phyloP scores from a whole-genome alignment of 345 rosid species.

The Gossypium rotundifolium region DNA sequence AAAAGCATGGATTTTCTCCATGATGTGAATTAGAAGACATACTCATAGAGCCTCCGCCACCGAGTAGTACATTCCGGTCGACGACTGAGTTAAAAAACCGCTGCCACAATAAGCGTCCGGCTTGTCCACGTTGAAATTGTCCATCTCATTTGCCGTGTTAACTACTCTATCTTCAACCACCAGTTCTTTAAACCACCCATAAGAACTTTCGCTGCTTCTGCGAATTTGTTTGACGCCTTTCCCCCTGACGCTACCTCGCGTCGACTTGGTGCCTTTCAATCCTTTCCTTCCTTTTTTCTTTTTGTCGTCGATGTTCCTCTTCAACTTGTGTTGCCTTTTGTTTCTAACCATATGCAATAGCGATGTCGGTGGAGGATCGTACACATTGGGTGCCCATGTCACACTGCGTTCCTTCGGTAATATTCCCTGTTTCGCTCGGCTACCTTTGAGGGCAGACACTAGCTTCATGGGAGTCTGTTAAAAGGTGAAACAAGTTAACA shows the following conservation, averaged over 20 bases:
- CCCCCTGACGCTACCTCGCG: conserved; percentile 35
- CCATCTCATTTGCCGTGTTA: conserved; percentile 9
- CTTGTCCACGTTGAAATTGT: conserved; percentile 25
- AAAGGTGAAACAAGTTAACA: not conserved
- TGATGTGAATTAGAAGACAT: not conserved
- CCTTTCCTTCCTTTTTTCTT: conserved; percentile 72
- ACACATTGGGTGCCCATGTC: conserved; percentile 82
- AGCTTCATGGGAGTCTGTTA: conserved; percentile 37
- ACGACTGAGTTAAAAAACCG: conserved; percentile 44
- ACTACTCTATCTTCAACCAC: conserved; percentile 16
- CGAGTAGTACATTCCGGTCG: conserved; percentile 33
- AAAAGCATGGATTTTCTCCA: not conserved
- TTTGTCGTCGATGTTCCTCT: conserved; percentile 33
- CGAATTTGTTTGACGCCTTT: conserved; percentile 59
- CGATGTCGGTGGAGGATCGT: conserved; percentile 78
- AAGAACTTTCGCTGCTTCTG: conserved; percentile 29
- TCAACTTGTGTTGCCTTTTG: conserved; percentile 49
- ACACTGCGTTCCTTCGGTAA: conserved; percentile 40
- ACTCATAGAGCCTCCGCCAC: conserved; percentile 53
- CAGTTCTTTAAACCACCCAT: conserved; percentile 16
- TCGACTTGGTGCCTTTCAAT: conserved; percentile 44
- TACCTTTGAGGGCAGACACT: conserved; percentile 79
- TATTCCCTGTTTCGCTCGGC: conserved; percentile 55
- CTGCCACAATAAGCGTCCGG: conserved; percentile 53
- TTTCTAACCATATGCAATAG: conserved; percentile 47